Evolutionary conservation across 2,329 filamentous ascomycete genomes (phyloP).

Genomic region (Ceratocystiopsis sp.): DNA sequence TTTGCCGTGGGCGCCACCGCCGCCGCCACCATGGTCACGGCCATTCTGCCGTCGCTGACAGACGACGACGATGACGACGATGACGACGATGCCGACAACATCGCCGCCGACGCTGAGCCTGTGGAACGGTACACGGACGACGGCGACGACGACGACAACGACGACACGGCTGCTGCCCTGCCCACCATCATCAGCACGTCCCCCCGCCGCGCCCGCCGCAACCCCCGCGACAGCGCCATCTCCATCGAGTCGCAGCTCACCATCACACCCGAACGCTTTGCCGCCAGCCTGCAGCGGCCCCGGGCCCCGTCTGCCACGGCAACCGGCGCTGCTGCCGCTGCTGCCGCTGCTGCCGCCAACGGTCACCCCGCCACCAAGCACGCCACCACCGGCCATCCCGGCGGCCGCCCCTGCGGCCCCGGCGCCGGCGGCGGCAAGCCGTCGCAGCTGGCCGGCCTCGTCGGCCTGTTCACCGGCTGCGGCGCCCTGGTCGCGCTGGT

Average conservation of each 20-base stretch:
- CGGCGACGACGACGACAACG: conserved; percentile 36
- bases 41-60: conserved; percentile 62
- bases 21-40: conserved; percentile 90
- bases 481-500: conserved; percentile 72
- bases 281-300: conserved; percentile 7
- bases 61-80: conserved; percentile 23
- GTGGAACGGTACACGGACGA: no score
- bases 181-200: conserved; percentile 16
- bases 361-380: no score
- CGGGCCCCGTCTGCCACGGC: conserved; percentile 12
- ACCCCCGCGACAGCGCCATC: conserved; percentile 39
- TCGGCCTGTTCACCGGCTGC: conserved; percentile 83
- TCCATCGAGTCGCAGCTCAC: conserved; percentile 60
- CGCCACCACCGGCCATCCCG: no score
- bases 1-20: conserved; percentile 91
- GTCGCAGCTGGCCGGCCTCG: conserved; percentile 61
- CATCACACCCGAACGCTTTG: conserved; percentile 50
- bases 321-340: conserved; percentile 9
- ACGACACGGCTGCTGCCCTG: conserved; percentile 19
- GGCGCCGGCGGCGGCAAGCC: conserved; percentile 22
- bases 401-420: not conserved
- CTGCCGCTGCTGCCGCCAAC: conserved; percentile 7
- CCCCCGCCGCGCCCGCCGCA: conserved; percentile 14
- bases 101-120: conserved; percentile 2
- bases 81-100: conserved; percentile 47